Percentiles rank a stretch among this genome's conserved stretches.
These are phyloP conservation scores for Pichia rugopelliculosa DNA, from an alignment of 805 yeast species.

Conservation along the genomic window DNA sequence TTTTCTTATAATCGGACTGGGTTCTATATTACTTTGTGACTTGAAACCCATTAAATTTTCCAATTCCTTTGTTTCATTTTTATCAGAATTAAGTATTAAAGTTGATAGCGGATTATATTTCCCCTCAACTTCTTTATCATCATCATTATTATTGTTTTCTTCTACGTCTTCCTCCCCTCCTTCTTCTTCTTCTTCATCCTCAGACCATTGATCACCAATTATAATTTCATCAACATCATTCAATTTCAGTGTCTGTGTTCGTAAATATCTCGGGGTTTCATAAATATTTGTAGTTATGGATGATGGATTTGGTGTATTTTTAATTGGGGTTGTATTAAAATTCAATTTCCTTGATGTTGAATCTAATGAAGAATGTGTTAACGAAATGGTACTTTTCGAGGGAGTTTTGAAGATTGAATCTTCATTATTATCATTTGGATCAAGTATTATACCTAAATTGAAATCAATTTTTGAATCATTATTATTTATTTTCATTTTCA, in stretches of 20 bases:
- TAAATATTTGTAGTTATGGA: background rate
- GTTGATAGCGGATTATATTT: background rate
- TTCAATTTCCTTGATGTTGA: slow-evolving; percentile 4
- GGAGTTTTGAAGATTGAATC: slow-evolving; percentile 27
- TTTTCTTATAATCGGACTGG: slow-evolving; percentile 9
- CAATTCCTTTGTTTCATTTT: background rate
- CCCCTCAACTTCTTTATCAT: background rate
- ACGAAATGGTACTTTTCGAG: slow-evolving; percentile 11
- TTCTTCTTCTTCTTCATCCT: background rate
- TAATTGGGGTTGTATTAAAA: slow-evolving; percentile 10
- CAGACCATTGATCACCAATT: slow-evolving; percentile 8
- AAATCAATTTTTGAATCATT: background rate
- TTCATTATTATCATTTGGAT: background rate
- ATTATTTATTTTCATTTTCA: background rate
- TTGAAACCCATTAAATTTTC: background rate
- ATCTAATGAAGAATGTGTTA: background rate
- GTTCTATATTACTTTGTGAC: slow-evolving; percentile 1
- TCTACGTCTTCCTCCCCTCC: too few relatives aligned
- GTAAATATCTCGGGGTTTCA: slow-evolving; percentile 21
- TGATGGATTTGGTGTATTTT: background rate
- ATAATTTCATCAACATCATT: slow-evolving; percentile 5
- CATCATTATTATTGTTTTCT: too few relatives aligned
- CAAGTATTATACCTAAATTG: background rate
- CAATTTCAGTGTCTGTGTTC: slow-evolving; percentile 8
- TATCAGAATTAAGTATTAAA: background rate